Evolutionary conservation across 1,139 yeast genomes (phyloP), one percentile per base, ranked within the genome.

Genomic region (Yamadazyma spencermartinsiae): DNA sequence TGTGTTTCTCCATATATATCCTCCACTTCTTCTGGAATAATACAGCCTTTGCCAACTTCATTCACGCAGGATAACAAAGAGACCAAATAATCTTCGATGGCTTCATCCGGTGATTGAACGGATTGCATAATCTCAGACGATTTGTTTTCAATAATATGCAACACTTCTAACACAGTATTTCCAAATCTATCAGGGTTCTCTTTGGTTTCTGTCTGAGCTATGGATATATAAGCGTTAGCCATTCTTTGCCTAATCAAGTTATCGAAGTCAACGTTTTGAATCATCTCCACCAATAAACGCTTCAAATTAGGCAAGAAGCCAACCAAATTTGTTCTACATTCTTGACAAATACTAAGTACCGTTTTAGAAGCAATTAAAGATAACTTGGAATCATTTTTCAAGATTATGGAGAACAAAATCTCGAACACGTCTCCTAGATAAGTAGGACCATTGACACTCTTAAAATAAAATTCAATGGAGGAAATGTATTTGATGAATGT

Each of bases 1-100:
- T 63, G 63, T 12, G 60, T 61, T 9, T 55, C 60, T 7, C 63
- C 56, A 37, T 63, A 61, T 34, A 61, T 60, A 13, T 68, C 73
- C 12, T 74, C 77, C 11, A 65, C 51, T 18, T 81, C 87, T 31
- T 77, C 85, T 0, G 86, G 80, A 4, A 77, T 56, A 34, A 73
- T 71, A 48, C 84, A 61, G 0, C 90, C 88, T 41, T 79, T 82
- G 0, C 89, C 92, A 11, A 86, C 62, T 40, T 83, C 86, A 15
- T 72, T 71, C 0, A 87, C 58, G 54, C 89, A 85, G 8, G 76
- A 63, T 21, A 86, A 61, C 33, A 86, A 58, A 25, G 88, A 80
- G 4, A 68, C 48, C 3, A 74, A 52, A 44, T 80, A 80, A 10
- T 74, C 79, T 29, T 59, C 63, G 3, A 47, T 33, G 43, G 51